Evolutionary conservation across 1,284 basidiomycete species (phyloP).

Genomic region (Cryptococcus depauperatus): DNA sequence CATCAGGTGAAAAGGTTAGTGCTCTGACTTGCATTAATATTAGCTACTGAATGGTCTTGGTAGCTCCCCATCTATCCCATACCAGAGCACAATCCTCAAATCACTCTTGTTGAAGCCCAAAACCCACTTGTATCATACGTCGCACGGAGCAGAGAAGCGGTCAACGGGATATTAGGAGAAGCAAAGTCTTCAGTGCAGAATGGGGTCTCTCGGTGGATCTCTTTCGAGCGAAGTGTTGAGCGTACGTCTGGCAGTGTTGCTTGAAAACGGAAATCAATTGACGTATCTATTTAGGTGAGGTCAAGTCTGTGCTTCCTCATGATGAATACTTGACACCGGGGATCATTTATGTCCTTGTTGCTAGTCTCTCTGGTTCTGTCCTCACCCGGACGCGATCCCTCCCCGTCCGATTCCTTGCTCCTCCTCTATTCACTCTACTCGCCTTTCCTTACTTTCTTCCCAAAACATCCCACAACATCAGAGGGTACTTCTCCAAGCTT

Average conservation of each 20-base stretch:
- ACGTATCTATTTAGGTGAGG: slow-evolving; percentile 51
- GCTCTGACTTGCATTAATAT: background rate
- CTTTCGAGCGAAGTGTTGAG: slow-evolving; percentile 70
- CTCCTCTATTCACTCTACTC: slow-evolving; percentile 58
- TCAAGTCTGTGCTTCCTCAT: slow-evolving; percentile 69
- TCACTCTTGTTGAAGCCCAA: slow-evolving; percentile 62
- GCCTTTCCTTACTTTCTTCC: slow-evolving; percentile 73
- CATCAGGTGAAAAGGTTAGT: slow-evolving; percentile 34
- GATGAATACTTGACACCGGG: slow-evolving; percentile 78
- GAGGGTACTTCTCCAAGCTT: slow-evolving; percentile 57
- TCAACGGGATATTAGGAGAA: slow-evolving; percentile 52
- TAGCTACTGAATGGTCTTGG: background rate
- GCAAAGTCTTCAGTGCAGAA: slow-evolving; percentile 59
- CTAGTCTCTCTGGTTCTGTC: slow-evolving; percentile 77
- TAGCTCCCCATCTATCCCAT: slow-evolving; percentile 73
- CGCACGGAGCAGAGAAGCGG: slow-evolving; percentile 55
- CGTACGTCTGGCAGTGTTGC: slow-evolving; percentile 50
- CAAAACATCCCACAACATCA: slow-evolving; percentile 62
- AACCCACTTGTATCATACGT: slow-evolving; percentile 66
- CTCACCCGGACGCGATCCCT: slow-evolving; percentile 66
- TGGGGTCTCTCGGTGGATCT: slow-evolving; percentile 69
- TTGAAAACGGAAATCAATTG: background rate
- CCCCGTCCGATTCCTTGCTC: slow-evolving; percentile 59
- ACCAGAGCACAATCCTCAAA: slow-evolving; percentile 46
- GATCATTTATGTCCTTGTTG: slow-evolving; percentile 75